Percentiles rank a stretch among this genome's conserved stretches.
These are phyloP conservation scores for Elongisporangium prolatum DNA, from an alignment of 352 stramenopile species.

Conservation along the genomic window DNA sequence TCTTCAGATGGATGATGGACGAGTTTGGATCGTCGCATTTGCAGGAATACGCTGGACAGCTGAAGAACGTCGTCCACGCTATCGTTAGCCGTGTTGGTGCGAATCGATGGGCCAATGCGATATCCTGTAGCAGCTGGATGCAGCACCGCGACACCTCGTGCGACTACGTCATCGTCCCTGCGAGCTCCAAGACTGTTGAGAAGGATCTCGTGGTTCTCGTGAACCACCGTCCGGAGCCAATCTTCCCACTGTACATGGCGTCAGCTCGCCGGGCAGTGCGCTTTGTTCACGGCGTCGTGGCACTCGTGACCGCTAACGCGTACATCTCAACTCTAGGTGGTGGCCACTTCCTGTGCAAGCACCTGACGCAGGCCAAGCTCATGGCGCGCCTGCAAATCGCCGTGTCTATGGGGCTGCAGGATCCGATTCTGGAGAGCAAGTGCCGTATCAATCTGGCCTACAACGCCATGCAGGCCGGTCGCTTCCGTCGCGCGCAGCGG, in stretches of 20 bases:
- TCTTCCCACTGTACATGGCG: conserved; percentile 53
- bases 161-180: not conserved
- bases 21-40: not conserved
- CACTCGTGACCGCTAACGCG: conserved; percentile 75
- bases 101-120: not conserved
- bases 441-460: conserved; percentile 81
- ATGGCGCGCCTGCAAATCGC: conserved; percentile 79
- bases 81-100: not conserved
- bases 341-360: conserved; percentile 73
- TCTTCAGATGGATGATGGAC: not conserved
- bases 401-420: conserved; percentile 64
- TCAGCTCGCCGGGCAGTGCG: conserved; percentile 59
- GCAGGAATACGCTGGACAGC: not conserved
- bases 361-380: conserved; percentile 63
- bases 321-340: conserved; percentile 82
- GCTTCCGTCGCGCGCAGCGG: conserved; percentile 47
- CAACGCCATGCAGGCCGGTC: conserved; percentile 64
- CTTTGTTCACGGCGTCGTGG: conserved; percentile 65
- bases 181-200: not conserved
- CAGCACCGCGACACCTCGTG: not conserved
- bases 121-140: not conserved
- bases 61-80: not conserved
- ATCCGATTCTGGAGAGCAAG: conserved; percentile 77
- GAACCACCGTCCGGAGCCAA: conserved; percentile 33
- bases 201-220: conserved; percentile 27